Conservation (phyloP, 495 filamentous ascomycete genomes). For the Penicillium waksmanii region DNA sequence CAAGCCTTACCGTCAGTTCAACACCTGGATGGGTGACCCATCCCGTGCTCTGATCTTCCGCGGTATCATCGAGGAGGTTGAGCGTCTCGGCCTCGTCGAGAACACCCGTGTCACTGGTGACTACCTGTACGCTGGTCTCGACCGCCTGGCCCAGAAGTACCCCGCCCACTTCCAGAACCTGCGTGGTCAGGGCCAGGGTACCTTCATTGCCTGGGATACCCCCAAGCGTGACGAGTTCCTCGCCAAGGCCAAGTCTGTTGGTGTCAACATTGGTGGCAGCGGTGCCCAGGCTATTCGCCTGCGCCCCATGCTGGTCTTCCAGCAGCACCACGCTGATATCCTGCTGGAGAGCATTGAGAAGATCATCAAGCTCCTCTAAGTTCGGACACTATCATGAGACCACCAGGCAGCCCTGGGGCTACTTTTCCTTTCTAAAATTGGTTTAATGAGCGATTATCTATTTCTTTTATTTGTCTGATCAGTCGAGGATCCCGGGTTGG, state of each 20-base stretch:
- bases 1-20: constrained; percentile 99
- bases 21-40: constrained; percentile 99
- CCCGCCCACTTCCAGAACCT: constrained; percentile 87
- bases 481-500: background rate
- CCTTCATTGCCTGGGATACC: constrained; percentile 95
- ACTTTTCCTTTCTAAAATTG: constrained; percentile 18
- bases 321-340: constrained; percentile 83
- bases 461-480: constrained; percentile 14
- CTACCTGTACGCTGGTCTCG: constrained; percentile 77
- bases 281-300: constrained; percentile 80
- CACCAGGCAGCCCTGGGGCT: constrained; percentile 13
- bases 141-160: constrained; percentile 70
- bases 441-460: constrained; percentile 32
- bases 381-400: constrained; percentile 10
- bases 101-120: constrained; percentile 82
- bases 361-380: constrained; percentile 65
- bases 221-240: constrained; percentile 85
- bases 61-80: constrained; percentile 88
- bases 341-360: constrained; percentile 74
- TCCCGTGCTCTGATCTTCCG: constrained; percentile 87
- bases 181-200: constrained; percentile 91
- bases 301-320: constrained; percentile 95
- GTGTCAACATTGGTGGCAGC: constrained; percentile 92
- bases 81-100: constrained; percentile 75
- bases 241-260: constrained; percentile 70